Evolutionary conservation across 2,329 filamentous ascomycete genomes (phyloP).

Genomic region (Periconia sp.): DNA sequence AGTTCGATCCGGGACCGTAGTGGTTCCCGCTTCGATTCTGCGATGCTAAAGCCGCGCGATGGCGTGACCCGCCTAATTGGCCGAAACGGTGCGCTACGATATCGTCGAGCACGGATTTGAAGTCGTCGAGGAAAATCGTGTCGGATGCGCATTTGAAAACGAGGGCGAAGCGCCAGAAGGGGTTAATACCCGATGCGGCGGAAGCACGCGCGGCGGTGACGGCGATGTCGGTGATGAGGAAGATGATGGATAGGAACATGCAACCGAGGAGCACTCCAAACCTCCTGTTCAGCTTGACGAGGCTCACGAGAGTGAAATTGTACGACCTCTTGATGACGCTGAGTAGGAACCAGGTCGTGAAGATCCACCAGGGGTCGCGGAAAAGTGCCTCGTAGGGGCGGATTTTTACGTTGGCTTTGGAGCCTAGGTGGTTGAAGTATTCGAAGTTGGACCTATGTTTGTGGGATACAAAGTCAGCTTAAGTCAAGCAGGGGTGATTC

Average conservation of each 20-base stretch:
- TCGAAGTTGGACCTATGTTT: slow-evolving; percentile 39
- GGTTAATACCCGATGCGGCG: slow-evolving; percentile 33
- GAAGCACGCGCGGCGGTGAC: slow-evolving; percentile 32
- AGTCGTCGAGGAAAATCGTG: slow-evolving; percentile 41
- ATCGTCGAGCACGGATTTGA: slow-evolving; percentile 38
- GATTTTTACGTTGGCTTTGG: slow-evolving; percentile 28
- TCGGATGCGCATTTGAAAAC: slow-evolving; percentile 42
- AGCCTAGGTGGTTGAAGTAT: slow-evolving; percentile 38
- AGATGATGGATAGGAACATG: slow-evolving; percentile 36
- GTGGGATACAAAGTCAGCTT: no score
- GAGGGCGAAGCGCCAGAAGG: slow-evolving; percentile 39
- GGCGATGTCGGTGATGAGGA: slow-evolving; percentile 32
- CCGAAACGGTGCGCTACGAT: slow-evolving; percentile 20
- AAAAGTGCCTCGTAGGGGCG: slow-evolving; percentile 36
- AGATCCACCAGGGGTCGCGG: slow-evolving; percentile 42
- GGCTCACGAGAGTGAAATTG: slow-evolving; percentile 25
- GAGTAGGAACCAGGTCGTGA: slow-evolving; percentile 37
- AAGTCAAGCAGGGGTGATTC: no score
- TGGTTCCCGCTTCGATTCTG: background rate
- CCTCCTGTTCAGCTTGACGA: slow-evolving; percentile 30
- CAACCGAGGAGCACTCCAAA: slow-evolving; percentile 39
- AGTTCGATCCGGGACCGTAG: background rate
- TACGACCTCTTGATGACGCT: slow-evolving; percentile 38
- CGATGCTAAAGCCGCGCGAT: background rate
- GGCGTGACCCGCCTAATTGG: background rate